A percentile compares a stretch with the other conserved stretches of the same genome.
These are phyloP conservation scores for Jasminum sambac DNA, from an alignment of 257 asterid genomes.

Conservation along the genomic window DNA sequence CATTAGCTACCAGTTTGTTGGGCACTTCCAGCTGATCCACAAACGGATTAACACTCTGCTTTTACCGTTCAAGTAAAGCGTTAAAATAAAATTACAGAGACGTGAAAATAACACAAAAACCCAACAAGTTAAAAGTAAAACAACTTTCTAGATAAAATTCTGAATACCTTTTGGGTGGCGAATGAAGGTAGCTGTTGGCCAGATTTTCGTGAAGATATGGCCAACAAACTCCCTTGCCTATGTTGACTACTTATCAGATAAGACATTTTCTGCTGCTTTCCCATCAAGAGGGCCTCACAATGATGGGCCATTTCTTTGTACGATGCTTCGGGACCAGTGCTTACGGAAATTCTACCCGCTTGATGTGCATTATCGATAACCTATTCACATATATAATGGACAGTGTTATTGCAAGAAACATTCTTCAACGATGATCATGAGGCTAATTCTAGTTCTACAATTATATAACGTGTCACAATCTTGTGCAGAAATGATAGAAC, in stretches of 20 bases:
- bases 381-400: slow-evolving; percentile 30
- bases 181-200: slow-evolving; percentile 34
- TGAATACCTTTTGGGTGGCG: slow-evolving; percentile 29
- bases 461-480: too few species aligned
- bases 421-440: background rate
- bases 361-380: slow-evolving; percentile 79
- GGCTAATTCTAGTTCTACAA: too few species aligned
- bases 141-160: background rate
- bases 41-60: slow-evolving; percentile 53
- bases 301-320: slow-evolving; percentile 77
- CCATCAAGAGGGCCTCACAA: slow-evolving; percentile 67
- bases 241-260: slow-evolving; percentile 50
- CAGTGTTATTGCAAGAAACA: slow-evolving; percentile 7
- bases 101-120: background rate
- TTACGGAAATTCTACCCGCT: slow-evolving; percentile 72
- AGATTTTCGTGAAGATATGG: slow-evolving; percentile 44
- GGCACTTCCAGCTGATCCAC: slow-evolving; percentile 29
- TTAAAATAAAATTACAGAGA: background rate
- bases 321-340: slow-evolving; percentile 60
- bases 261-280: slow-evolving; percentile 85
- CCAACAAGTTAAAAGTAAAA: background rate
- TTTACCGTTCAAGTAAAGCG: background rate
- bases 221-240: slow-evolving; percentile 48
- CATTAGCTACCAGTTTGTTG: slow-evolving; percentile 31
- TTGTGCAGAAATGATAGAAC: too few species aligned